Evolutionary conservation across 148 eudicot genomes (phyloP).

Genomic region (Persicaria maculosa): DNA sequence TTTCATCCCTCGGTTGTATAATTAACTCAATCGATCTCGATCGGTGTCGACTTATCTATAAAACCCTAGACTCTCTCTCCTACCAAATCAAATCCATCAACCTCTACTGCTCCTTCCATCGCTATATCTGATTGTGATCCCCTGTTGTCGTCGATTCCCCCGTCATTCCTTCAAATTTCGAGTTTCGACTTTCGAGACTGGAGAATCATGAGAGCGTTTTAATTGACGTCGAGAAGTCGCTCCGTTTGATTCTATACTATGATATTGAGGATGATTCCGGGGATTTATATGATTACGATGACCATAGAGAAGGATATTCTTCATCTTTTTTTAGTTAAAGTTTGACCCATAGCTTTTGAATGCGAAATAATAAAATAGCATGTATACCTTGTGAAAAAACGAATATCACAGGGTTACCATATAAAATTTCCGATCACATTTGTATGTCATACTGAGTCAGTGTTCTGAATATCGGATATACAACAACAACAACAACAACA

Average conservation of each 20-base stretch:
- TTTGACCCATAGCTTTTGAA: no score
- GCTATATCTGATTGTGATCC: conserved; percentile 37
- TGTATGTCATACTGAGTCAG: no score
- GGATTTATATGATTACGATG: conserved; percentile 23
- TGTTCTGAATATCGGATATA: no score
- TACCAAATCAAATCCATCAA: conserved; percentile 33
- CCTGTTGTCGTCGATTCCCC: conserved; percentile 15
- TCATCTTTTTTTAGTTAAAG: no score
- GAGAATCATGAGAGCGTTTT: conserved; percentile 29
- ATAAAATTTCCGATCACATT: no score
- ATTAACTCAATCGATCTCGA: conserved; percentile 37
- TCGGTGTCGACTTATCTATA: conserved; percentile 41
- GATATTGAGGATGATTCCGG: conserved; percentile 44
- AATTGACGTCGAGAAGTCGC: conserved; percentile 47
- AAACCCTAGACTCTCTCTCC: conserved; percentile 35
- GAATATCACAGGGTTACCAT: no score
- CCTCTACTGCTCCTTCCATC: conserved; percentile 40
- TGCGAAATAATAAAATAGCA: no score
- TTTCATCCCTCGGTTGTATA: conserved; percentile 45
- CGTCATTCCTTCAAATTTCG: conserved; percentile 41
- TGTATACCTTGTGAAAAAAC: no score
- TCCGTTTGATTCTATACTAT: conserved; percentile 23
- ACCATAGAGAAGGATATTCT: no score
- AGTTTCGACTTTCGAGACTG: neutral
- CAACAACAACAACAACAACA: no score